Conservation (phyloP, 352 stramenopile genomes). For the Pythium biforme region DNA sequence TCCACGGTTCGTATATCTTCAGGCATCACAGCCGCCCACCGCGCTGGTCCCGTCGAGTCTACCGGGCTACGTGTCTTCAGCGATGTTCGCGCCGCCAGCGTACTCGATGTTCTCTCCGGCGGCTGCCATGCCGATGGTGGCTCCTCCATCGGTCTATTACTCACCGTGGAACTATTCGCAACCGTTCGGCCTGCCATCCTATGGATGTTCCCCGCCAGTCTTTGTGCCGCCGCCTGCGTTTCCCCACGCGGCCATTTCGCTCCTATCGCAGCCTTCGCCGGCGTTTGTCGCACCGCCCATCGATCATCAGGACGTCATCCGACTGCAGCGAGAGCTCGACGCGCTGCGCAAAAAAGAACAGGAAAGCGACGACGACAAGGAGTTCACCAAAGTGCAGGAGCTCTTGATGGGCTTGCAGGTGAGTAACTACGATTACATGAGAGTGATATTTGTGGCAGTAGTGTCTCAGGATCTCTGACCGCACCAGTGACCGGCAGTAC, state of each 20-base stretch:
- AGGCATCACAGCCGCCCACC: not conserved
- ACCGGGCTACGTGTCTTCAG: not conserved
- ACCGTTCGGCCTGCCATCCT: conserved; percentile 1
- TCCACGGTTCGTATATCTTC: not conserved
- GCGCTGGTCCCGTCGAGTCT: not conserved
- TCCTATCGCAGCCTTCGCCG: not conserved
- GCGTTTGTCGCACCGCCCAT: not conserved
- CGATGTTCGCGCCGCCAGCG: not conserved
- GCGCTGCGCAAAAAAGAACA: not conserved
- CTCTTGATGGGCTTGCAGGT: conserved; percentile 20
- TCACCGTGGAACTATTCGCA: not conserved
- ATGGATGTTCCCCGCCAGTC: not conserved
- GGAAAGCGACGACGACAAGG: conserved; percentile 26
- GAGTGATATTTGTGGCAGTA: not conserved
- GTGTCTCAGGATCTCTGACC: conserved; percentile 16
- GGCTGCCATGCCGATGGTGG: not conserved
- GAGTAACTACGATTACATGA: not conserved
- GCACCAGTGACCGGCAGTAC: conserved; percentile 20
- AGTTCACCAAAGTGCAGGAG: conserved; percentile 46
- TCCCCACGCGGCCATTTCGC: not conserved
- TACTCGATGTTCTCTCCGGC: conserved; percentile 9
- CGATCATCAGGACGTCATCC: not conserved
- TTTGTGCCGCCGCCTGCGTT: not conserved
- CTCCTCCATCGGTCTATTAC: not conserved
- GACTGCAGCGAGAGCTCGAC: conserved; percentile 13